Evolutionary conservation across 2,329 filamentous ascomycete species (phyloP), one percentile per base, ranked within the genome.

Genomic region (Colletotrichum ledebouriae): DNA sequence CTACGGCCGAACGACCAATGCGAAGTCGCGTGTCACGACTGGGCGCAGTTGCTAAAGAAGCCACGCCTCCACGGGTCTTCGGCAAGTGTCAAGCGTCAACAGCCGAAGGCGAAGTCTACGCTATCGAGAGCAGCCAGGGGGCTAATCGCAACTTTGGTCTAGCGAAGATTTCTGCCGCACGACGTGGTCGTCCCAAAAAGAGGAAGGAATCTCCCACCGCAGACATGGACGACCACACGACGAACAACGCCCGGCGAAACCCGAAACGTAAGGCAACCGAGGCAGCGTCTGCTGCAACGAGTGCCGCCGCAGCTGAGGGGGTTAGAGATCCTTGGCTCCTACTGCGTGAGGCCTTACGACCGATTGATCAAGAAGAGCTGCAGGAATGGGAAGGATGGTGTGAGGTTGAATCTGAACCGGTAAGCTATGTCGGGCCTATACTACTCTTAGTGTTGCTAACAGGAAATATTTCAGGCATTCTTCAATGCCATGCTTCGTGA

Each of bases 331-430:
- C 76, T 0, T 81, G 81, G 4, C 76, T 83, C n/a, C 76, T 86
- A 2, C 78, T 87, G 33, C 77, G 81, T 9, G 79, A 83, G 47
- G 77, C 84, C 1, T 77, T 89, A 63, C 79, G 79, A 42, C 83
- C 84, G 11, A 81, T 87, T 64, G 80, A 79, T 3, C 74, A 78
- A 6, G 78, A 85, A 34, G 89, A 92, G 72, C 83, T 86, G 25
- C 78, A 84, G 29, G 83, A 85, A 34, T 94, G 91, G 89, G 84
- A 87, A 57, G 91, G 91, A 25, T 95, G 92, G 89, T 87, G 90
- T 66, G 94, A 98, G 75, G 86, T 98, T 57, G 94, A 97, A 79
- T 97, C 94, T 6, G 94, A 98, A 70, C 94, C 94, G 7, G 93
- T 94, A 79, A 79, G 87, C 76, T 46, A 3, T 13, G 20, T 17